phyloP scores from a whole-genome alignment of 495 filamentous ascomycete genomes.

The Coniosporium apollinis region DNA sequence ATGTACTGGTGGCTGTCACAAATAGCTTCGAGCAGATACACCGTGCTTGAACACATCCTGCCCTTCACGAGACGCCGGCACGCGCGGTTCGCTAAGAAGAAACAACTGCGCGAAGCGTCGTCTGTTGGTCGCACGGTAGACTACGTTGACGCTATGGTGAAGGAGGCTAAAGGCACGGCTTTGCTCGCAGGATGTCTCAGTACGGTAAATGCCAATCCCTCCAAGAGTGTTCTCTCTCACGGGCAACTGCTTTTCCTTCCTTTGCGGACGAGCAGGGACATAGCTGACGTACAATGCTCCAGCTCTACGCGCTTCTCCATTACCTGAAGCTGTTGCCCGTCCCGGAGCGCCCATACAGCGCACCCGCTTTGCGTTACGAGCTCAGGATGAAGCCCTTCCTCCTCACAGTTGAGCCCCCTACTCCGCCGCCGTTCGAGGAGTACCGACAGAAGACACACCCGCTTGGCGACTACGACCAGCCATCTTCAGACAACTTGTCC shows the following conservation, averaged over 20 bases:
- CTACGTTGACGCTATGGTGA: no score
- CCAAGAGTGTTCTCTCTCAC: no score
- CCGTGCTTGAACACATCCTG: constrained; percentile 1
- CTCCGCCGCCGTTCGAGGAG: neutral
- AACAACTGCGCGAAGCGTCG: no score
- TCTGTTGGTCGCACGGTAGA: no score
- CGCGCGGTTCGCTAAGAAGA: no score
- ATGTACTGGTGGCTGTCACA: constrained; percentile 69
- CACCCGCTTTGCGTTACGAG: constrained; percentile 57
- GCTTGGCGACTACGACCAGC: constrained; percentile 25
- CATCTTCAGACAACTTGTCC: constrained; percentile 7
- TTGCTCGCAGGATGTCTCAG: no score
- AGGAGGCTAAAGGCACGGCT: no score
- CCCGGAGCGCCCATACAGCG: constrained; percentile 51
- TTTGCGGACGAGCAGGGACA: no score
- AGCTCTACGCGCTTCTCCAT: constrained; percentile 49
- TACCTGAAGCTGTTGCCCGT: constrained; percentile 42
- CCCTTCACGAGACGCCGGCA: no score
- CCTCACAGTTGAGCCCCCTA: constrained; percentile 3
- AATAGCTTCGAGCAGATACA: neutral
- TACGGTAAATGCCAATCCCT: no score
- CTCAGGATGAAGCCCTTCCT: constrained; percentile 83
- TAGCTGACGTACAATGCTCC: no score
- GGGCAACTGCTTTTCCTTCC: no score
- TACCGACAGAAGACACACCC: constrained; percentile 11